Evolutionary conservation across 495 filamentous ascomycete genomes (phyloP), one percentile per base, ranked within the genome.

Genomic region (Penicillium ucsense): DNA sequence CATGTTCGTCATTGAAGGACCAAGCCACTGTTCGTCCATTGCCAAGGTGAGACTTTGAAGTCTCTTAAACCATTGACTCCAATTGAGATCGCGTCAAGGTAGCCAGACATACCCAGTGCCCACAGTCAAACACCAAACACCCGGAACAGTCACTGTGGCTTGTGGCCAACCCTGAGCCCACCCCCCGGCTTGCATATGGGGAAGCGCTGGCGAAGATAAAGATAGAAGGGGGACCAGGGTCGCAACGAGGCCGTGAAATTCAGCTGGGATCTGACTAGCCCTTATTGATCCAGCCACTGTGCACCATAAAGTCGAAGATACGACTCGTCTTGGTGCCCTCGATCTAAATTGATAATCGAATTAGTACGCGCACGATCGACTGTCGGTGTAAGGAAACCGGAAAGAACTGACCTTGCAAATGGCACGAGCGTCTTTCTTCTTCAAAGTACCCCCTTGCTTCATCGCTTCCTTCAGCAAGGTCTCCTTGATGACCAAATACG

Each of bases 401-500:
- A 8, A 27, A 29, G 8, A n/a, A 64, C 65, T 52, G 56, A 82
- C 79, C 62, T 77, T 78, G 64, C 78, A 82, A 37, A 85, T 71
- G 48, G 82, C 82, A 56, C 81, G 82, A 0, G 86, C 89, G 50
- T 83, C 78, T 59, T 94, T 96, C 78, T 89, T 94, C 73, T 95
- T 97, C 28, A 99, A 54, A 32, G 68, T 79, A 2, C 92, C 92
- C 31, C 89, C 88, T 43, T 82, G 79, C 64, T 89, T 91, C 69
- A 94, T 79, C 1, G 91, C 86, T 59, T 96, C 89, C 58, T 85
- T 87, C 39, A 97, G 64, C 34, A 95, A 65, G 30, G 83, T 79
- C 58, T 95, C 89, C 65, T 97, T 97, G 64, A 99, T 89, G 54
- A 87, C 86, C 33, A 95, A 60, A 60, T 95, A 99, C 2, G 94